Evolutionary conservation across 2,329 filamentous ascomycete species (phyloP).

Genomic region (Exophiala sideris): DNA sequence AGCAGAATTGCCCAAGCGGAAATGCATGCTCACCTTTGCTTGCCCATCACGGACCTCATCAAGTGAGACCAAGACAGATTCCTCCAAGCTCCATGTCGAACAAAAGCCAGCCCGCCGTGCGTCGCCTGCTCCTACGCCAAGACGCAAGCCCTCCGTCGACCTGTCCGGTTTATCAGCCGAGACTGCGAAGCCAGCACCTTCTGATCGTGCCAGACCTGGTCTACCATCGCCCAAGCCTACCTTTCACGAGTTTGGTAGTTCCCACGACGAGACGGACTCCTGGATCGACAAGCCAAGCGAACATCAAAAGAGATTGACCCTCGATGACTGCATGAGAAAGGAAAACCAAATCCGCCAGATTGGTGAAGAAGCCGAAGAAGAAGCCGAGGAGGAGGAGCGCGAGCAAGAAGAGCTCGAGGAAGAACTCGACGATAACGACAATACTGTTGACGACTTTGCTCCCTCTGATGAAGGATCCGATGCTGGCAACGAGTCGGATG

Average conservation of each 20-base stretch:
- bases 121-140: conserved; percentile 35
- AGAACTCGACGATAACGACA: conserved; percentile 56
- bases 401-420: conserved; percentile 53
- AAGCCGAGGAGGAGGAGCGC: conserved; percentile 73
- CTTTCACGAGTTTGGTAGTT: conserved; percentile 92
- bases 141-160: conserved; percentile 17
- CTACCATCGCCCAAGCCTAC: conserved; percentile 24
- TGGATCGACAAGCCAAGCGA: conserved; percentile 75
- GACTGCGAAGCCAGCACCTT: conserved; percentile 7
- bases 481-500: conserved; percentile 77
- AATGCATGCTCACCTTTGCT: conserved; percentile 46
- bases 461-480: conserved; percentile 55
- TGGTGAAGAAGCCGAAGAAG: conserved; percentile 86
- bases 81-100: conserved; percentile 24
- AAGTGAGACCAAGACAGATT: conserved; percentile 19
- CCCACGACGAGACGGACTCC: conserved; percentile 76
- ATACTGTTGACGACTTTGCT: conserved; percentile 63
- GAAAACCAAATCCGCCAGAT: conserved; percentile 84
- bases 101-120: conserved; percentile 32
- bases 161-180: conserved; percentile 20
- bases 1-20: conserved; percentile 39
- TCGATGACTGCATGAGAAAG: conserved; percentile 84
- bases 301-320: conserved; percentile 69
- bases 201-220: background rate
- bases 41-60: conserved; percentile 40